These are phyloP conservation scores for Veloporphyrellus conicus DNA, from an alignment of 1,284 basidiomycete species.

Conservation along the genomic window DNA sequence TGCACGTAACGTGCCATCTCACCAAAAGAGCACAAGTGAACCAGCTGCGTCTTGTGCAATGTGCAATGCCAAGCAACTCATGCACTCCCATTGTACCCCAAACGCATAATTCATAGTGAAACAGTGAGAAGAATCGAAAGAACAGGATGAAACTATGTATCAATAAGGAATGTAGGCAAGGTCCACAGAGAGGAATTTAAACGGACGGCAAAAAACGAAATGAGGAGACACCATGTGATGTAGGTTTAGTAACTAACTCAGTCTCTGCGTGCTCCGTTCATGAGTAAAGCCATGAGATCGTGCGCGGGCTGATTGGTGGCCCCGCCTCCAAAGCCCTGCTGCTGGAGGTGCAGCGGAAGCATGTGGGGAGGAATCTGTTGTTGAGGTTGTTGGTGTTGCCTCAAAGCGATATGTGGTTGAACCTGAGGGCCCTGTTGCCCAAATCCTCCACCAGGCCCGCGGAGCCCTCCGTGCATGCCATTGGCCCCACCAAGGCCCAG, in stretches of 20 bases:
- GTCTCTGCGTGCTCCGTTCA: conserved; percentile 65
- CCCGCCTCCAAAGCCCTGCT: conserved; percentile 45
- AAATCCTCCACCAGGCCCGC: conserved; percentile 46
- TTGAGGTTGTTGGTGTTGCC: conserved; percentile 42
- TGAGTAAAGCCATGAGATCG: conserved; percentile 74
- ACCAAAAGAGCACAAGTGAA: conserved; percentile 3
- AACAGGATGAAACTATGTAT: conserved; percentile 29
- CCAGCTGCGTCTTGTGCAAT: background rate
- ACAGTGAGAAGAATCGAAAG: conserved; percentile 23
- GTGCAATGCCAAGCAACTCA: conserved; percentile 2
- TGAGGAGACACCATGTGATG: conserved; percentile 11
- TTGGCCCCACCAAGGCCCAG: conserved; percentile 42
- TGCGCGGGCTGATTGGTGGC: conserved; percentile 55
- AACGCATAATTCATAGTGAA: conserved; percentile 32
- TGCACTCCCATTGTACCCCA: conserved; percentile 7
- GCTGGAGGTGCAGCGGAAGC: conserved; percentile 59
- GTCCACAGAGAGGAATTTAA: conserved; percentile 20
- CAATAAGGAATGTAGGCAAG: conserved; percentile 31
- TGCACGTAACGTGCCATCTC: conserved; percentile 13
- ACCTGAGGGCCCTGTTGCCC: conserved; percentile 48
- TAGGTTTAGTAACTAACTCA: conserved; percentile 35
- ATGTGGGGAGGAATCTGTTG: conserved; percentile 52
- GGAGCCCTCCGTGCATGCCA: conserved; percentile 38
- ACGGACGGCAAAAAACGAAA: conserved; percentile 9
- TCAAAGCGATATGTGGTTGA: conserved; percentile 38